phyloP scores from a whole-genome alignment of 768 basidiomycete genomes.

The Porphyrellus cyaneotinctus region DNA sequence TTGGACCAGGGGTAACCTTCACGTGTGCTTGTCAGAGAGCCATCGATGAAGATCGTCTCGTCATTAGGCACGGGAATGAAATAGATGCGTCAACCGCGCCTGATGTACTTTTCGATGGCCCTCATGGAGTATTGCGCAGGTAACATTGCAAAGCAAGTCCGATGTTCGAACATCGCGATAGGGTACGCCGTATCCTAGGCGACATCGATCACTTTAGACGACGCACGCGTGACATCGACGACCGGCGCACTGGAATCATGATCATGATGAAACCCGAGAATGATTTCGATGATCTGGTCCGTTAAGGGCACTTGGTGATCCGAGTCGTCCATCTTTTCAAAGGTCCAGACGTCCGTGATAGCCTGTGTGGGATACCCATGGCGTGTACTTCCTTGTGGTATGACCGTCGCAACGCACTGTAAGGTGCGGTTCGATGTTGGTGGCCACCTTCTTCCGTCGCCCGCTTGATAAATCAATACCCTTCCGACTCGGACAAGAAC shows the following conservation, averaged over 20 bases:
- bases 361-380: too few relatives aligned
- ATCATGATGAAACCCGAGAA: constrained; percentile 47
- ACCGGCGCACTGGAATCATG: constrained; percentile 27
- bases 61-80: constrained; percentile 4
- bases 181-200: constrained; percentile 33
- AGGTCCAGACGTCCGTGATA: too few relatives aligned
- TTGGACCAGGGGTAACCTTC: background rate
- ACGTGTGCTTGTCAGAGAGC: constrained; percentile 28
- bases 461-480: too few relatives aligned
- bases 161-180: too few relatives aligned
- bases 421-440: too few relatives aligned
- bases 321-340: too few relatives aligned
- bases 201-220: background rate
- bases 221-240: background rate
- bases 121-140: too few relatives aligned
- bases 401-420: too few relatives aligned
- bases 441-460: too few relatives aligned
- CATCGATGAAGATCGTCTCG: constrained; percentile 17
- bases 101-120: too few relatives aligned
- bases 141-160: too few relatives aligned
- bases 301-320: constrained; percentile 16
- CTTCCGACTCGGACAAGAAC: background rate
- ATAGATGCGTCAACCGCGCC: background rate
- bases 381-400: too few relatives aligned
- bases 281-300: constrained; percentile 41